Evolutionary conservation across 495 filamentous ascomycete genomes (phyloP), one percentile per base, ranked within the genome.

Genomic region (Articulospora tetracladia): DNA sequence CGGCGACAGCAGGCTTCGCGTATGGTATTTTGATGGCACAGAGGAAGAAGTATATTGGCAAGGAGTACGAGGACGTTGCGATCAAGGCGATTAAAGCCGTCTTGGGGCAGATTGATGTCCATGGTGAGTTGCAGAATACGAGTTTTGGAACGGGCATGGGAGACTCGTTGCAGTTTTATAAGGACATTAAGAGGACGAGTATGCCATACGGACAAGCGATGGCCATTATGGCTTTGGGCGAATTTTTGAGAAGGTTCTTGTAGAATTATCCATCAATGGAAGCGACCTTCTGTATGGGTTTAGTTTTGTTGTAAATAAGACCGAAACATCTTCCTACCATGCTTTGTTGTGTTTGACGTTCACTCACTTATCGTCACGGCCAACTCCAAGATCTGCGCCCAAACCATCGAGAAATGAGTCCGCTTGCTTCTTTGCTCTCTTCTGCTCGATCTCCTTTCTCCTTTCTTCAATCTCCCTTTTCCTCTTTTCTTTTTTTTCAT

Each of bases 161-260:
- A 0, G 72, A 78, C 50, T 77, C 69, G 17, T 70, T 88, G 55
- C 77, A 89, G 55, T 85, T 86, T 63, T 91, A 91, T 58, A 83
- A 83, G 69, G 73, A 81, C 44, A 89, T 91, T 58, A 79, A 80
- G 0, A 64, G 82, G 3, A 91, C 87, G 0, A 80, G 83, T 49
- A 91, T 91, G 87, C 87, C 86, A 27, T 90, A 90, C 64, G 87
- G 87, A 1, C 87, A 90, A 66, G 85, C 87, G 0, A 90, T 90
- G 87, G 86, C 85, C 1, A 86, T 88, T 27, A 86, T 89, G 80
- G 83, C 83, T 0, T 64, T 89, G 56, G 85, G 81, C 10, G 87
- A 90, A 69, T 84, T 85, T 60, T 65, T 86, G 59, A 74, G 84
- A 55, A 78, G 76, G 28, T 86, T 77, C 32, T 26, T 50, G 47